Conservation (phyloP, 352 stramenopile genomes). For the Phytophthora boehmeriae region DNA sequence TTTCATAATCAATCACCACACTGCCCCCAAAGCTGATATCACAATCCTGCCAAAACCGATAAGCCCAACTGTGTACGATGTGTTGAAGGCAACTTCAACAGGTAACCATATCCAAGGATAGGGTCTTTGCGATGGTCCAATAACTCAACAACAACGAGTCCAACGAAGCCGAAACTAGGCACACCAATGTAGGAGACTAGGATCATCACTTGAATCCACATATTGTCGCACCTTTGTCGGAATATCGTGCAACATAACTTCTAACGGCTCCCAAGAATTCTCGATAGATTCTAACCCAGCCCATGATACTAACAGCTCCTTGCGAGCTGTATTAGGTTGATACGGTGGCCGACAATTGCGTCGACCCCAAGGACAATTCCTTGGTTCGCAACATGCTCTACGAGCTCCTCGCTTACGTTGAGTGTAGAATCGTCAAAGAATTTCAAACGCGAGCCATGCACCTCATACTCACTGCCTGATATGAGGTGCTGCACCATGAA, state of each 20-base stretch:
- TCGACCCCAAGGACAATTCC: constrained; percentile 12
- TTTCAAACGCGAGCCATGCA: constrained; percentile 22
- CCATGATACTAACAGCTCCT: constrained; percentile 15
- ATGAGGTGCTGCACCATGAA: constrained; percentile 25
- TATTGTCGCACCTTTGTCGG: background rate
- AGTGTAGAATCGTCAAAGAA: constrained; percentile 14
- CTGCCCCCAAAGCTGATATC: too few species aligned
- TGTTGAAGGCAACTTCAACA: too few species aligned
- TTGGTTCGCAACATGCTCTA: constrained; percentile 20
- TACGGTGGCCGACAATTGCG: constrained; percentile 6
- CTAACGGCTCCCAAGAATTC: background rate
- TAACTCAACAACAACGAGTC: too few species aligned
- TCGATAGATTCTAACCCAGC: background rate
- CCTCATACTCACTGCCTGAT: constrained; percentile 13
- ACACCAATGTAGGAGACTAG: too few species aligned
- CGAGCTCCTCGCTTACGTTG: constrained; percentile 21
- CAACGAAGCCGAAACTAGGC: too few species aligned
- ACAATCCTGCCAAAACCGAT: too few species aligned
- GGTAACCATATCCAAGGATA: too few species aligned
- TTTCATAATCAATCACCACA: too few species aligned
- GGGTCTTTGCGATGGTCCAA: too few species aligned
- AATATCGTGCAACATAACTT: background rate
- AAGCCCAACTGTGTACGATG: too few species aligned
- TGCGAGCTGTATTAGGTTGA: constrained; percentile 3
- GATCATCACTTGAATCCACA: too few species aligned